Evolutionary conservation across 106 monocot species (phyloP), one percentile per base, ranked within the genome.

Genomic region (Phalaenopsis equestris): DNA sequence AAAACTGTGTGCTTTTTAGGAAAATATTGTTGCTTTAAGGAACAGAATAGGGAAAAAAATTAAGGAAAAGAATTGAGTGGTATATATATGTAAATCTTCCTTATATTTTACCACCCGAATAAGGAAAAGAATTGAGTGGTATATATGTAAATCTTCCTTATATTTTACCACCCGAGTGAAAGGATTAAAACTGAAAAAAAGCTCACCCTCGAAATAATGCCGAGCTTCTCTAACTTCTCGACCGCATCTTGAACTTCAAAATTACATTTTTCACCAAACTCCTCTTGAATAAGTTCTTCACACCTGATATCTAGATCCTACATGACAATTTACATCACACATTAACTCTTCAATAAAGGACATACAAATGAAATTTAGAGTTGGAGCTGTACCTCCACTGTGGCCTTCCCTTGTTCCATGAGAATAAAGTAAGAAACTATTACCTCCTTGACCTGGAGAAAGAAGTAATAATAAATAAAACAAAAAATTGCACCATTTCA

Each of bases 181-280:
- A 61, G 19, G 61, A n/a, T n/a, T 45, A 76, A 39, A 16, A 17
- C 3, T 4, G 30, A 46, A 3, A 3, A 24, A 78, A 75, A 70
- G 80, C 92, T 89, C 77, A 94, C 98, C 86, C 91, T 84, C 16
- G 79, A 79, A 73, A 94, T 89, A 86, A 98, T 89, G 58, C 98
- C 98, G 64, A 98, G 92, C 72, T 85, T 98, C 85, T 98, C 98
- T 68, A 98, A 84, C 86, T 98, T 98, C 36, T 94, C 87, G 30
- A 92, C 92, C 46, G 97, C 92, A 87, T 98, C 94, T 36, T 79
- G 85, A 56, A 92, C 94, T 81, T 98, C 98, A 85, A 98, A 98
- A 86, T 98, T 86, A 82, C 94, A 94, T 78, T 81, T 58, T 75
- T 84, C 79, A 16, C 85, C 85, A 87, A 98, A 98, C 75, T 92